phyloP scores from a whole-genome alignment of 345 rosid species.

The Citrus mangshanensis region DNA sequence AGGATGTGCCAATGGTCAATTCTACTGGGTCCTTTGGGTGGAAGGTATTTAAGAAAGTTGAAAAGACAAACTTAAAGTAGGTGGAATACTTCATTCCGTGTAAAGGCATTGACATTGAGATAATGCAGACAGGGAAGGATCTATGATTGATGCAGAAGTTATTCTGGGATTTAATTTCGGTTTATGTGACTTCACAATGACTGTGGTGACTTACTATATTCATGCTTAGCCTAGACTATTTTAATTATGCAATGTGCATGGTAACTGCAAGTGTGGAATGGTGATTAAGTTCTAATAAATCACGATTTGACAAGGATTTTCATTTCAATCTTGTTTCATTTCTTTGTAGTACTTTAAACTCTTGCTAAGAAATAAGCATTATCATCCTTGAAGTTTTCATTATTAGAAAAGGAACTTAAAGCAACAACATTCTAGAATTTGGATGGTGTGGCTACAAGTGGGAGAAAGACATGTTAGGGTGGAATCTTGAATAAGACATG shows the following conservation, averaged over 20 bases:
- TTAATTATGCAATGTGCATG: neutral
- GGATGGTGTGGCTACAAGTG: neutral
- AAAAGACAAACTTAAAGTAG: neutral
- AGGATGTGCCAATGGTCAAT: neutral
- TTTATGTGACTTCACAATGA: neutral
- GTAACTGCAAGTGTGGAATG: neutral
- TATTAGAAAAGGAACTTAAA: neutral
- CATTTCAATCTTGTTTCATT: neutral
- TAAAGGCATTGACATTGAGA: neutral
- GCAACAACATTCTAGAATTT: neutral
- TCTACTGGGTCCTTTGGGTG: neutral
- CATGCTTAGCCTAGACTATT: neutral
- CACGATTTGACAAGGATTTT: neutral
- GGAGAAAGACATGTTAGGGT: neutral
- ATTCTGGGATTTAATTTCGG: neutral
- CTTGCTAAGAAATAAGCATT: neutral
- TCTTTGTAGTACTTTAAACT: neutral
- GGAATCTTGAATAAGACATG: neutral
- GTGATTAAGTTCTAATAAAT: neutral
- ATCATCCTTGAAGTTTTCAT: neutral
- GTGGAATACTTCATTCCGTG: neutral
- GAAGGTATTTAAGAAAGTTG: neutral
- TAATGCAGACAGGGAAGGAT: neutral
- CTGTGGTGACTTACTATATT: neutral
- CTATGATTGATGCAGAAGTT: neutral